Conservation (phyloP, 129 eudicot genomes). For the Kitagawia praeruptora region DNA sequence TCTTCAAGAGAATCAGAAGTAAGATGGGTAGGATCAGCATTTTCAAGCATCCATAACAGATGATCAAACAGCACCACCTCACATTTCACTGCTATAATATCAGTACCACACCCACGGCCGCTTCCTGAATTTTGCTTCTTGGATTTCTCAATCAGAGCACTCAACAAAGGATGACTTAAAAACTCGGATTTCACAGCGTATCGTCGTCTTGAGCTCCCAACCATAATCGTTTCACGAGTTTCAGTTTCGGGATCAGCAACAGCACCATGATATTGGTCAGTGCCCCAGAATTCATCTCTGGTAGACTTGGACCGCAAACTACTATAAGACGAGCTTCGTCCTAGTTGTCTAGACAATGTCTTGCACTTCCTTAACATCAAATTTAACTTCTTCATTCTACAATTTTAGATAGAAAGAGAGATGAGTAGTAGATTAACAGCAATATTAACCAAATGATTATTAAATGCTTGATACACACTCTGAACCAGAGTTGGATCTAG, state of each 20-base stretch:
- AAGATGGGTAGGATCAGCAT: constrained; percentile 4
- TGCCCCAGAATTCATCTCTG: constrained; percentile 27
- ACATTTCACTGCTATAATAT: constrained; percentile 38
- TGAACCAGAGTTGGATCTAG: not conserved
- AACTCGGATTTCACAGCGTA: constrained; percentile 56
- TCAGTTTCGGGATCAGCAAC: constrained; percentile 16
- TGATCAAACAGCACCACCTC: constrained; percentile 73
- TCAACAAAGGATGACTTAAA: constrained; percentile 55
- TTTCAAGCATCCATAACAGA: constrained; percentile 13
- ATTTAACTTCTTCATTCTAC: constrained; percentile 56
- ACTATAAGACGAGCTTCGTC: constrained; percentile 38
- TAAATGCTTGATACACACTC: constrained; percentile 15
- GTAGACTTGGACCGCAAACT: constrained; percentile 53
- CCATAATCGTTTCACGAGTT: constrained; percentile 41
- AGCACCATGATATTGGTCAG: not conserved
- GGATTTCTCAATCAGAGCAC: constrained; percentile 50
- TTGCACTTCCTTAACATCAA: constrained; percentile 57
- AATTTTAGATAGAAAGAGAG: constrained; percentile 15
- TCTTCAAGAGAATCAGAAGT: constrained; percentile 7
- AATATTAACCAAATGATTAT: not conserved
- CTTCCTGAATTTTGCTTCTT: constrained; percentile 5
- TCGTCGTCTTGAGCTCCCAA: constrained; percentile 64
- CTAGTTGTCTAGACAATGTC: constrained; percentile 50
- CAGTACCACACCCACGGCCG: constrained; percentile 1
- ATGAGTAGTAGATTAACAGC: not conserved